A percentile compares a stretch with the other conserved stretches of the same genome.
These are phyloP conservation scores for Lignosus rhinocerotis DNA, from an alignment of 1,284 basidiomycete genomes.

Conservation along the genomic window DNA sequence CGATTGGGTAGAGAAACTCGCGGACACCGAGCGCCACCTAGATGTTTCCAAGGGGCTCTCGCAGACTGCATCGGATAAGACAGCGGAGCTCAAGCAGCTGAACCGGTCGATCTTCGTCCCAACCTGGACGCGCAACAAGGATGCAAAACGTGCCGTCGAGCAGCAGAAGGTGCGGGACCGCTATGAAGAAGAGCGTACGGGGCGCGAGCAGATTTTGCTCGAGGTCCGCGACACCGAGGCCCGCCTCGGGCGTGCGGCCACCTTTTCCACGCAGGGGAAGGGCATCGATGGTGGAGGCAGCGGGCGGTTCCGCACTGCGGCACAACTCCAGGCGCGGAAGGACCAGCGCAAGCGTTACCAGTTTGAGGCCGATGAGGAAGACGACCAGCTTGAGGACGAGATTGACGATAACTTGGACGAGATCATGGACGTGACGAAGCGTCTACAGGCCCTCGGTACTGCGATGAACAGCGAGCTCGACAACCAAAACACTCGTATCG, in stretches of 20 bases:
- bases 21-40: conserved; percentile 94
- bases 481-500: conserved; percentile 72
- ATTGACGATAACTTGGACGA: conserved; percentile 92
- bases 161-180: conserved; percentile 88
- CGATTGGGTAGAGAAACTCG: conserved; percentile 71
- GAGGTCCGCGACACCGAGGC: conserved; percentile 89
- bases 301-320: conserved; percentile 46
- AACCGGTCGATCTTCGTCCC: conserved; percentile 96
- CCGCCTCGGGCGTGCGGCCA: conserved; percentile 76
- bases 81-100: conserved; percentile 91
- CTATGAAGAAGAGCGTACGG: conserved; percentile 86
- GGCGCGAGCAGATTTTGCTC: conserved; percentile 82
- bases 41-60: conserved; percentile 94
- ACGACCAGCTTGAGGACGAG: conserved; percentile 89
- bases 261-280: conserved; percentile 58
- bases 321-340: conserved; percentile 52
- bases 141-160: conserved; percentile 86
- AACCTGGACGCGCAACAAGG: conserved; percentile 88
- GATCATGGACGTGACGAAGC: conserved; percentile 78
- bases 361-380: conserved; percentile 93
- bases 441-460: conserved; percentile 82
- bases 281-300: conserved; percentile 41
- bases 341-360: conserved; percentile 86
- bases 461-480: conserved; percentile 86
- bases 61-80: conserved; percentile 88